A percentile compares a stretch with the other conserved stretches of the same genome.
Evolutionary conservation across 352 stramenopile genomes (phyloP).

Genomic region (Blastocystis sp.): DNA sequence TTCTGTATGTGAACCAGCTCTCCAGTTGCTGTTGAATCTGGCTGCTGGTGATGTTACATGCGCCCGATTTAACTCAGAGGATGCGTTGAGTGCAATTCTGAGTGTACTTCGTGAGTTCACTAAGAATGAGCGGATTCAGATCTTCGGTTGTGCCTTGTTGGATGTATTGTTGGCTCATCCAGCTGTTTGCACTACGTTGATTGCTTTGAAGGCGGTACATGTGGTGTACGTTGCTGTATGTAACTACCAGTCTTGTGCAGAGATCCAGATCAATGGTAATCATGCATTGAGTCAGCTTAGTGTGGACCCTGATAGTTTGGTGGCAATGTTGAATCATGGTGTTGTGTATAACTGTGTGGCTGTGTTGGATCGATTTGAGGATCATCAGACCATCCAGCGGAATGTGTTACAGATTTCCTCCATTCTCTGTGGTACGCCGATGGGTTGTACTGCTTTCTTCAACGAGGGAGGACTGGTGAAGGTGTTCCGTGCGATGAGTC

Average conservation of each 20-base stretch:
- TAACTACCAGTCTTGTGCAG: not conserved
- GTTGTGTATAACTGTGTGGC: conserved; percentile 22
- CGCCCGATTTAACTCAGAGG: not conserved
- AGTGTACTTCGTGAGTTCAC: not conserved
- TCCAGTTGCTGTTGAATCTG: conserved; percentile 51
- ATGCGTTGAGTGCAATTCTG: conserved; percentile 22
- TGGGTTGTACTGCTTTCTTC: conserved; percentile 59
- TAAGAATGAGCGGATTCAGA: conserved; percentile 15
- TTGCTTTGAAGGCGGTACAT: conserved; percentile 24
- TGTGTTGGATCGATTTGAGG: conserved; percentile 12
- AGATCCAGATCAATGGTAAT: conserved; percentile 26
- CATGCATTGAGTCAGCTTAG: conserved; percentile 10
- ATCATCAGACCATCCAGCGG: not conserved
- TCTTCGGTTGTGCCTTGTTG: not conserved
- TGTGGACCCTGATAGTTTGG: not conserved
- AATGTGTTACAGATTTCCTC: not conserved
- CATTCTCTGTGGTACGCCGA: conserved; percentile 21
- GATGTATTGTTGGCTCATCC: not conserved
- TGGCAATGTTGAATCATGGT: conserved; percentile 57
- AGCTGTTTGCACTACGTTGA: not conserved
- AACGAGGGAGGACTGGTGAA: conserved; percentile 45
- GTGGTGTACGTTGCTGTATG: conserved; percentile 24
- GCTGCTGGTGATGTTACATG: not conserved
- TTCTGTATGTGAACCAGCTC: not conserved
- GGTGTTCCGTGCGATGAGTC: conserved; percentile 44